A percentile compares a stretch with the other conserved stretches of the same genome.
Conservation (phyloP, 176 grass and related monocot species). For the Thinopyrum elongatum region DNA sequence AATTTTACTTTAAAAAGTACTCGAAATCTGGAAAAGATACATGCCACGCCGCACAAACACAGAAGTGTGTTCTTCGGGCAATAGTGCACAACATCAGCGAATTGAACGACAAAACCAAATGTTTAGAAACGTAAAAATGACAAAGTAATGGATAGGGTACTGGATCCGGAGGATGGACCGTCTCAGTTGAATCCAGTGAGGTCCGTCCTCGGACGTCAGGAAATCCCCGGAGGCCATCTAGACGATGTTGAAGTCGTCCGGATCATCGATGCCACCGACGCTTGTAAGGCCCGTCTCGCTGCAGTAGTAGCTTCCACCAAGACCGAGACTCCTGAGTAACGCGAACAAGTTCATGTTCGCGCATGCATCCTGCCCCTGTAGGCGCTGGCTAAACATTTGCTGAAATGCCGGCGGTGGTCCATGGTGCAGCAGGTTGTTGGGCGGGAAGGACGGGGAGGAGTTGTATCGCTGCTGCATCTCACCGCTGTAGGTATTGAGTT, state of each 20-base stretch:
- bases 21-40: background rate
- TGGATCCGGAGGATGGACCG: background rate
- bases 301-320: background rate
- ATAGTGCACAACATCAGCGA: background rate
- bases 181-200: conserved; percentile 1
- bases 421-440: background rate
- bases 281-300: background rate
- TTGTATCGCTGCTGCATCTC: background rate
- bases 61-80: background rate
- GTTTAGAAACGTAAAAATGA: background rate
- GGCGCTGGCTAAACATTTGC: background rate
- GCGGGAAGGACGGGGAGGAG: background rate
- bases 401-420: background rate
- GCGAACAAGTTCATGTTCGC: background rate
- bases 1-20: conserved; percentile 6
- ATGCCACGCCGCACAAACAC: background rate
- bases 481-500: conserved; percentile 4
- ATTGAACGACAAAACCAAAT: background rate
- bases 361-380: background rate
- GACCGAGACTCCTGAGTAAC: background rate
- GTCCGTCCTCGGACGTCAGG: background rate
- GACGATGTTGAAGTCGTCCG: background rate
- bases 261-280: background rate
- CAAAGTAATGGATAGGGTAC: background rate
- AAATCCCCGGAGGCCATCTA: conserved; percentile 24